These are phyloP conservation scores for Suhomyces yuchorum DNA, from an alignment of 1,139 yeast species.

Conservation along the genomic window DNA sequence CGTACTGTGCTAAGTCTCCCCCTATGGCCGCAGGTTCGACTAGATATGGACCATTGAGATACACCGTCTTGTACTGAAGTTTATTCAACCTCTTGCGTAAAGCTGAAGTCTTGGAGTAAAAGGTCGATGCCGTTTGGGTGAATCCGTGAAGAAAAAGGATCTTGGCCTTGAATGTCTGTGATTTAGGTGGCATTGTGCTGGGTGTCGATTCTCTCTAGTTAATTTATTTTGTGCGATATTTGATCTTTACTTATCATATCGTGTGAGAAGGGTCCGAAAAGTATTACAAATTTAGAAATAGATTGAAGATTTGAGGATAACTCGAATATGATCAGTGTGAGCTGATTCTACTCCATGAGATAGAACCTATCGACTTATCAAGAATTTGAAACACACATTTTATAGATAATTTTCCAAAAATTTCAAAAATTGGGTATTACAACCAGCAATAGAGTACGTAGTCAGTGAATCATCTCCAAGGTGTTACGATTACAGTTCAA, in stretches of 20 bases:
- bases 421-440: no score
- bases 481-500: no score
- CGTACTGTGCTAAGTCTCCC: slow-evolving; percentile 57
- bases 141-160: slow-evolving; percentile 48
- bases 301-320: no score
- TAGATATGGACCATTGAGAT: slow-evolving; percentile 73
- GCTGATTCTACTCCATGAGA: no score
- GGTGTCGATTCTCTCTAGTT: background rate
- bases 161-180: slow-evolving; percentile 20
- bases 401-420: no score
- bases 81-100: slow-evolving; percentile 41
- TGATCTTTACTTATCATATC: background rate
- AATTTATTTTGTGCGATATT: background rate
- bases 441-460: no score
- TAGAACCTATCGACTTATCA: no score
- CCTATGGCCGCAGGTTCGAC: slow-evolving; percentile 41
- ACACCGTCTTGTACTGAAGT: slow-evolving; percentile 57
- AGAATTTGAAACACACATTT: no score
- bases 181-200: slow-evolving; percentile 9
- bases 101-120: slow-evolving; percentile 51
- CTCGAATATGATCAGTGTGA: no score
- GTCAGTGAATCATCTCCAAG: no score
- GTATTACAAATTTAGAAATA: no score
- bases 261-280: no score
- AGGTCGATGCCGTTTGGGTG: slow-evolving; percentile 46